Evolutionary conservation across 768 basidiomycete genomes (phyloP).

Genomic region (Boletus rubroflammeus): DNA sequence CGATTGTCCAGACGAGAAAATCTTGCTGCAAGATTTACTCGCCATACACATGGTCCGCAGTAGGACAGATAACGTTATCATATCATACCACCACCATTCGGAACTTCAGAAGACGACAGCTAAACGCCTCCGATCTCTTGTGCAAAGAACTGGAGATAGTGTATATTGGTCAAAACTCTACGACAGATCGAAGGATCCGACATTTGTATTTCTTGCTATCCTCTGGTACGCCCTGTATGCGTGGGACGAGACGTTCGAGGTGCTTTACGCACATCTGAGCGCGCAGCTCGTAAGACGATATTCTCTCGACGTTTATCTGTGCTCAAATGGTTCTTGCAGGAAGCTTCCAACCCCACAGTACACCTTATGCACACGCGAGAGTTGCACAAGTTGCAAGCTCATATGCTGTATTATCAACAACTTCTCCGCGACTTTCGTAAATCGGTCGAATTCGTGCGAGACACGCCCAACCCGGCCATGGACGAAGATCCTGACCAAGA

Average conservation of each 20-base stretch:
- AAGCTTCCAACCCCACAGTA: slow-evolving; percentile 39
- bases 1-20: slow-evolving; percentile 12
- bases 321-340: slow-evolving; percentile 30
- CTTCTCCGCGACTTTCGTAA: slow-evolving; percentile 54
- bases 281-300: slow-evolving; percentile 35
- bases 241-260: slow-evolving; percentile 58
- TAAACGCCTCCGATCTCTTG: slow-evolving; percentile 26
- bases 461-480: slow-evolving; percentile 50
- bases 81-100: slow-evolving; percentile 35
- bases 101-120: slow-evolving; percentile 26
- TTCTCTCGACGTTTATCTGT: not conserved
- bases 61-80: slow-evolving; percentile 26
- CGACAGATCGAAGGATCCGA: slow-evolving; percentile 29
- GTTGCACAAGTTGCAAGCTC: slow-evolving; percentile 54
- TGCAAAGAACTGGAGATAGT: slow-evolving; percentile 33
- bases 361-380: slow-evolving; percentile 46
- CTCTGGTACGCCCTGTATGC: slow-evolving; percentile 61
- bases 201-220: slow-evolving; percentile 35
- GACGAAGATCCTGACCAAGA: slow-evolving; percentile 19
- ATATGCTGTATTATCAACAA: slow-evolving; percentile 52
- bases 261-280: slow-evolving; percentile 48
- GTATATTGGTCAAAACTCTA: slow-evolving; percentile 38
- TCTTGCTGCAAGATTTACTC: slow-evolving; percentile 35
- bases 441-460: slow-evolving; percentile 45
- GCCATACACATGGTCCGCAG: slow-evolving; percentile 39